Base-by-base conservation (phyloP, 495 filamentous ascomycete species). In the Aspergillus haitiensis region DNA sequence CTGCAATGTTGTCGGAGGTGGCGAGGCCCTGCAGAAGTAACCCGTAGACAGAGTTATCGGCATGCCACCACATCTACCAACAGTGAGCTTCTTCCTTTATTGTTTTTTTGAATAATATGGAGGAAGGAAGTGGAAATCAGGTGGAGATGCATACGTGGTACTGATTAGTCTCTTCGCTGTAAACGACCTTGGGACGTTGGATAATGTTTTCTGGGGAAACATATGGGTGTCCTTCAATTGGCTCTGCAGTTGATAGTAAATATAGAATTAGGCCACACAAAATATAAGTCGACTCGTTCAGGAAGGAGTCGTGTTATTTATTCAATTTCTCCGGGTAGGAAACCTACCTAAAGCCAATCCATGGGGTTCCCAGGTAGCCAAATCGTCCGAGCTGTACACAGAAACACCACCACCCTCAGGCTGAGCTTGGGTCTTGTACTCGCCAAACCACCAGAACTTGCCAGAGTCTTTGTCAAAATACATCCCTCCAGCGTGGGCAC, bases 361-460 rank as follows among this genome's bases (percentile, higher is more conserved):
- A 15, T 64, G 64, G 7, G 54, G 27, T 27, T 62, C 51, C 67
- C 67, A 70, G 0, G 64, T 67, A 10, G 55, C 55, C 36, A 70
- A 34, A 42, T 70, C 64, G 7, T 67, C 67, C 1, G 67, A 70
- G 37, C 67, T 70, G 39, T 70, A 70, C 1, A 65, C 64, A 1
- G 67, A 67, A 3, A 70, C 62, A 15, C 67, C 67, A 4, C 67
- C 67, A 6, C 67, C 64, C 32, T 70, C 67, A n/a, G 61, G 57
- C 34, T 64, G 60, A 2, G 59, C 67, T 34, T 70, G 58, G 40
- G 59, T 70, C 52, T 70, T 70, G 40, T 70, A 59, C 45, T 70
- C 67, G 47, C 67, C 67, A 34, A 67, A 70, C 60, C 63, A 67
- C 64, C 67, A 70, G 47, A 70, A 70, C n/a, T 58, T 57, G n/a